Conservation (phyloP, 23 red algal species). For the Gracilaria vermiculophylla region DNA sequence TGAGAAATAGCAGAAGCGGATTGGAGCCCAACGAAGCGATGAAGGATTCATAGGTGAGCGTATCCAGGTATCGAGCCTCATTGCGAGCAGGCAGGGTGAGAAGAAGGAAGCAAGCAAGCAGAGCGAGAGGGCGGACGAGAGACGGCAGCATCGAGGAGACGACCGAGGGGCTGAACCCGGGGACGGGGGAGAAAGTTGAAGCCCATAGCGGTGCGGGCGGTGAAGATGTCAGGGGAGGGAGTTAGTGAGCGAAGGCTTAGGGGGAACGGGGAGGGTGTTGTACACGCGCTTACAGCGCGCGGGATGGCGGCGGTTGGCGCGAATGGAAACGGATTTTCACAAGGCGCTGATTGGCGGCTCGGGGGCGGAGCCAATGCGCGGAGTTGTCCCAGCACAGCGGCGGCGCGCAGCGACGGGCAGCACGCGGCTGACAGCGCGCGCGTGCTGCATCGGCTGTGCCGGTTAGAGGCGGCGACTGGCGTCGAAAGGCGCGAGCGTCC, state of each 20-base stretch:
- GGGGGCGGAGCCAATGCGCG: too few species aligned
- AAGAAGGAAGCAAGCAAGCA: not conserved
- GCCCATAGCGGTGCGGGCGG: not conserved
- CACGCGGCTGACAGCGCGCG: not conserved
- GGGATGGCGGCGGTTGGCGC: not conserved
- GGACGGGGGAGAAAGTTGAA: not conserved
- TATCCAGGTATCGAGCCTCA: not conserved
- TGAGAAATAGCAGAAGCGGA: slow-evolving; percentile 29
- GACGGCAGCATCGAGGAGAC: not conserved
- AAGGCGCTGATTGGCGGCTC: slow-evolving; percentile 6
- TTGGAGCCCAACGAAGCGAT: not conserved
- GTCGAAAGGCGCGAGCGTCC: not conserved
- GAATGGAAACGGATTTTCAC: not conserved
- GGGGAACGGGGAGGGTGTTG: not conserved
- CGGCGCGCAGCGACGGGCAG: not conserved
- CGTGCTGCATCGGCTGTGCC: not conserved
- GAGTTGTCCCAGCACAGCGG: too few species aligned
- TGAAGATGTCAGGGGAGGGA: not conserved
- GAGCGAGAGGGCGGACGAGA: not conserved
- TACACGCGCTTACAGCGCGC: not conserved
- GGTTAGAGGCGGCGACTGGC: not conserved
- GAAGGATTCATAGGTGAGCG: slow-evolving; percentile 10
- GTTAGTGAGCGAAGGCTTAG: not conserved
- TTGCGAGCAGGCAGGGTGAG: not conserved
- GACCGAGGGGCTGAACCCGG: not conserved